phyloP scores from a whole-genome alignment of 2,329 filamentous ascomycete genomes.

The Colletotrichum sublineola region DNA sequence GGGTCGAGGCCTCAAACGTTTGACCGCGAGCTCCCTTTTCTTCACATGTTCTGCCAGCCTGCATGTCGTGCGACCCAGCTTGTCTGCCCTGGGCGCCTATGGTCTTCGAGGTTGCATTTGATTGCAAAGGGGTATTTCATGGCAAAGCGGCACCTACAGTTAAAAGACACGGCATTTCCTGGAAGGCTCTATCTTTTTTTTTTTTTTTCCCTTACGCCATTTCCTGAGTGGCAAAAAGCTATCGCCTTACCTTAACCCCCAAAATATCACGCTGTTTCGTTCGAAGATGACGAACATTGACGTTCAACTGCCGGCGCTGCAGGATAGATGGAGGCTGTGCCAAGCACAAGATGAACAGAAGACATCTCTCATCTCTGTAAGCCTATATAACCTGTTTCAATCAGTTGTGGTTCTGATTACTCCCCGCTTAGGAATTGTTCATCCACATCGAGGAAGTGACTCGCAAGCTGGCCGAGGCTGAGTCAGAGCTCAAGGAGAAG shows the following conservation, averaged over 20 bases:
- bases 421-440: constrained; percentile 20
- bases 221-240: too few species aligned
- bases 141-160: not conserved
- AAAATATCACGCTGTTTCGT: too few species aligned
- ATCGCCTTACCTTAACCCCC: too few species aligned
- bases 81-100: not conserved
- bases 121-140: too few species aligned
- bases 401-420: not conserved
- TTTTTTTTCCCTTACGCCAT: not conserved
- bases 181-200: not conserved
- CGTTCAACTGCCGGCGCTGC: not conserved
- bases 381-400: not conserved
- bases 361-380: not conserved
- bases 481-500: constrained; percentile 7
- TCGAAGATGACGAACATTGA: not conserved
- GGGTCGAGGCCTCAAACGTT: not conserved
- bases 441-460: not conserved
- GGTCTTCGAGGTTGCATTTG: not conserved
- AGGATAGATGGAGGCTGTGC: not conserved
- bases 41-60: not conserved
- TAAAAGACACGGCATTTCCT: not conserved
- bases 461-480: not conserved
- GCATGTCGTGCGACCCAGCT: not conserved
- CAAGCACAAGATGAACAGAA: constrained; percentile 25
- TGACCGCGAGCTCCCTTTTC: not conserved